phyloP scores from a whole-genome alignment of 108 stramenopile genomes.

The Parmales sp. region DNA sequence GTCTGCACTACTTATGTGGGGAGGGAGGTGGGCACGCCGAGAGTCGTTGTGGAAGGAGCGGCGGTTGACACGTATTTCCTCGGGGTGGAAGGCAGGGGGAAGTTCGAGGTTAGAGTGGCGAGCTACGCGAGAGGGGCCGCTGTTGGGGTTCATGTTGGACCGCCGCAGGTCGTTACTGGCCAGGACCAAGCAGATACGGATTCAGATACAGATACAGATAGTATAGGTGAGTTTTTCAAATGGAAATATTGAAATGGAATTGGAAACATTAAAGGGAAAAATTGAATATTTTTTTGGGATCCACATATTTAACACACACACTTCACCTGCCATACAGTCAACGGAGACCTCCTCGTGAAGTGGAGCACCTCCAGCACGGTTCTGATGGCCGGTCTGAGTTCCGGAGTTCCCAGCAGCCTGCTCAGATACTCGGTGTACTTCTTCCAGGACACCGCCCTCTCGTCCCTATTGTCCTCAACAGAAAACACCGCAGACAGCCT shows the following conservation, averaged over 20 bases:
- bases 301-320: no score
- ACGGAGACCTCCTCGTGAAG: background rate
- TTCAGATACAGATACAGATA: background rate
- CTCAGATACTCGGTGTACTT: background rate
- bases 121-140: background rate
- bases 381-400: background rate
- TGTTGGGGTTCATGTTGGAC: background rate
- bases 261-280: background rate
- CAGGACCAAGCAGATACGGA: background rate
- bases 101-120: background rate
- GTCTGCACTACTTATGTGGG: background rate
- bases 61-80: constrained; percentile 5
- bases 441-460: no score
- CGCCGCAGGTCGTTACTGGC: no score
- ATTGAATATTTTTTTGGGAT: background rate
- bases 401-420: background rate
- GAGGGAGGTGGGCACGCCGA: background rate
- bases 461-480: no score
- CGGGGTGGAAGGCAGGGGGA: background rate
- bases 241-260: background rate
- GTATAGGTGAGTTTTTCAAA: background rate
- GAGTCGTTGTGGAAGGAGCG: background rate
- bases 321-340: no score
- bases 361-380: background rate
- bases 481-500: no score